Evolutionary conservation across 2,329 filamentous ascomycete species (phyloP).

Genomic region (Aotearoamyces nothofagi): DNA sequence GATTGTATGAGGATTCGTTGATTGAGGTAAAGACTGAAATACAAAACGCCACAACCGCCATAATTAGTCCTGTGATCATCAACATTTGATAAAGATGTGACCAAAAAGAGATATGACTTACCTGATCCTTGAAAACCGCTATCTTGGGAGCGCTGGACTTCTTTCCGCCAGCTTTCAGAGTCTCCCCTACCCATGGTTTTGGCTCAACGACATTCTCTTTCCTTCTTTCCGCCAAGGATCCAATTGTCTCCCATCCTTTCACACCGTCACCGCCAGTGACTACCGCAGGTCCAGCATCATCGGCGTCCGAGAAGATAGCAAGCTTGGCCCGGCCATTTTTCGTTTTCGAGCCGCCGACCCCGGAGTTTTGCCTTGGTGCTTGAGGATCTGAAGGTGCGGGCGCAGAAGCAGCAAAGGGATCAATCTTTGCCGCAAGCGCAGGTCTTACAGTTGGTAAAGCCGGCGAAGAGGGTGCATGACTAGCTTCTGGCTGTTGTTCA

Average conservation of each 20-base stretch:
- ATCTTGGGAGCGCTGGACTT: conserved; percentile 66
- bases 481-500: conserved; percentile 46
- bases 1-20: conserved; percentile 50
- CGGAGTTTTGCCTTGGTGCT: conserved; percentile 35
- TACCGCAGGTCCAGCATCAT: conserved; percentile 39
- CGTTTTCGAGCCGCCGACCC: conserved; percentile 28
- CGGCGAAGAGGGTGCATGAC: conserved; percentile 64
- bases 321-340: conserved; percentile 69
- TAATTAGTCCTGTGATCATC: conserved; percentile 95
- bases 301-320: conserved; percentile 75
- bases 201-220: conserved; percentile 86
- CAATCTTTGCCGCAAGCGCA: conserved; percentile 70
- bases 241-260: conserved; percentile 86
- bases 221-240: conserved; percentile 70
- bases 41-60: conserved; percentile 35
- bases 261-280: conserved; percentile 36
- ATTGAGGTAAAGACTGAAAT: conserved; percentile 38
- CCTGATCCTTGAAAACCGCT: conserved; percentile 88
- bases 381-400: conserved; percentile 46
- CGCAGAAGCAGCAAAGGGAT: conserved; percentile 57
- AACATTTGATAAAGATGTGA: conserved; percentile 44
- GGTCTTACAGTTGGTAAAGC: conserved; percentile 72
- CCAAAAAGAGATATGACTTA: conserved; percentile 39
- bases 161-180: conserved; percentile 73
- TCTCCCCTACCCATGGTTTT: conserved; percentile 86